These are phyloP conservation scores for Vanderwaltozyma polyspora DNA, from an alignment of 805 yeast species.

Conservation along the genomic window DNA sequence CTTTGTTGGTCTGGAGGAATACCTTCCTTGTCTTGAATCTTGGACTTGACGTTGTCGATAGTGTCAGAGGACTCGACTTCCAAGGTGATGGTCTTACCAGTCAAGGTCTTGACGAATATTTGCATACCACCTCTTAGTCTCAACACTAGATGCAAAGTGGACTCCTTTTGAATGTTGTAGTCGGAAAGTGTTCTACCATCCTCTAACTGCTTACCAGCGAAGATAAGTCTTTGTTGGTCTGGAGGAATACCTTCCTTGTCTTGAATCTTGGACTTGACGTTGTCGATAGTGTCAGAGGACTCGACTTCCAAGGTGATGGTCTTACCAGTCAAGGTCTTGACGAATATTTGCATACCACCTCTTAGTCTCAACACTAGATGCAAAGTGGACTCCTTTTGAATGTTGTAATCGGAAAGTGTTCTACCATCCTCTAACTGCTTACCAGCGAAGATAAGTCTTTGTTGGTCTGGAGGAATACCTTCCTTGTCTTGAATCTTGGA, in stretches of 20 bases:
- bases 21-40: slow-evolving; percentile 62
- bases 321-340: slow-evolving; percentile 83
- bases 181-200: slow-evolving; percentile 92
- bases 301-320: slow-evolving; percentile 79
- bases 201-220: slow-evolving; percentile 93
- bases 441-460: slow-evolving; percentile 91
- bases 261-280: slow-evolving; percentile 89
- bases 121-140: slow-evolving; percentile 86
- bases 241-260: slow-evolving; percentile 97
- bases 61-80: slow-evolving; percentile 95
- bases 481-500: slow-evolving; percentile 93
- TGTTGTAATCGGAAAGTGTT: slow-evolving; percentile 88
- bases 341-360: slow-evolving; percentile 88
- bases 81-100: slow-evolving; percentile 93
- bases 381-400: slow-evolving; percentile 84
- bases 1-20: slow-evolving; percentile 66
- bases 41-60: slow-evolving; percentile 82
- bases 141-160: slow-evolving; percentile 72
- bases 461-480: slow-evolving; percentile 95
- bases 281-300: slow-evolving; percentile 91
- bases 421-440: slow-evolving; percentile 94
- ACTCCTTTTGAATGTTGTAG: slow-evolving; percentile 93
- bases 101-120: slow-evolving; percentile 93
- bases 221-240: slow-evolving; percentile 89
- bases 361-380: slow-evolving; percentile 80